These are phyloP conservation scores for Phytophthora syringae DNA, from an alignment of 352 stramenopile species.

Conservation along the genomic window DNA sequence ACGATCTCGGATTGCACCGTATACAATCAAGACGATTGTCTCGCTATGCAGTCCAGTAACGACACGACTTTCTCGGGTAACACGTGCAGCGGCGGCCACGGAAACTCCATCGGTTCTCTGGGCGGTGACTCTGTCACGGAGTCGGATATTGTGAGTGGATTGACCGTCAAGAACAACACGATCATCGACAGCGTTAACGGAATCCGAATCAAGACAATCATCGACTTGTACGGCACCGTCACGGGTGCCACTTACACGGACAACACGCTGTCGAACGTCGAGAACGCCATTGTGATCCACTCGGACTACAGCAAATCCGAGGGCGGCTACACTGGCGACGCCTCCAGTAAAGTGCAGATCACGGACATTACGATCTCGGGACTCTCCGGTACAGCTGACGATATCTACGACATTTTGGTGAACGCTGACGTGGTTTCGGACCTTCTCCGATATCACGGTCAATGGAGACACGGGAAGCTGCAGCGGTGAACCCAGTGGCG, in stretches of 20 bases:
- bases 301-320: slow-evolving; percentile 39
- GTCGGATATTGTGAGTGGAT: slow-evolving; percentile 19
- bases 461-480: slow-evolving; percentile 8
- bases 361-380: slow-evolving; percentile 22
- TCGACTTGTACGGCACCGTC: too few species aligned
- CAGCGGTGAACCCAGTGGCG: slow-evolving; percentile 5
- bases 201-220: too few species aligned
- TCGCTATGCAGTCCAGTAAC: slow-evolving; percentile 26
- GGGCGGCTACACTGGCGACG: slow-evolving; percentile 24
- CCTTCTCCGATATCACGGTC: slow-evolving; percentile 4
- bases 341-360: slow-evolving; percentile 24
- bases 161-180: slow-evolving; percentile 30
- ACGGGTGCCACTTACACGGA: too few species aligned
- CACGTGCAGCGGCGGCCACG: slow-evolving; percentile 26
- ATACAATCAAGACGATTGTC: slow-evolving; percentile 36
- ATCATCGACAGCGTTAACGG: slow-evolving; percentile 31
- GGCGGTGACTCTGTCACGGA: slow-evolving; percentile 16
- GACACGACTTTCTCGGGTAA: slow-evolving; percentile 25
- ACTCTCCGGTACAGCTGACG: neutral
- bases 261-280: too few species aligned
- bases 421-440: slow-evolving; percentile 3
- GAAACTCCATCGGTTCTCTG: slow-evolving; percentile 26
- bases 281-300: slow-evolving; percentile 41
- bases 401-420: slow-evolving; percentile 9
- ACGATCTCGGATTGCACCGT: slow-evolving; percentile 27